phyloP scores from a whole-genome alignment of 2,329 filamentous ascomycete genomes.

The Sphaerostilbella broomeana region DNA sequence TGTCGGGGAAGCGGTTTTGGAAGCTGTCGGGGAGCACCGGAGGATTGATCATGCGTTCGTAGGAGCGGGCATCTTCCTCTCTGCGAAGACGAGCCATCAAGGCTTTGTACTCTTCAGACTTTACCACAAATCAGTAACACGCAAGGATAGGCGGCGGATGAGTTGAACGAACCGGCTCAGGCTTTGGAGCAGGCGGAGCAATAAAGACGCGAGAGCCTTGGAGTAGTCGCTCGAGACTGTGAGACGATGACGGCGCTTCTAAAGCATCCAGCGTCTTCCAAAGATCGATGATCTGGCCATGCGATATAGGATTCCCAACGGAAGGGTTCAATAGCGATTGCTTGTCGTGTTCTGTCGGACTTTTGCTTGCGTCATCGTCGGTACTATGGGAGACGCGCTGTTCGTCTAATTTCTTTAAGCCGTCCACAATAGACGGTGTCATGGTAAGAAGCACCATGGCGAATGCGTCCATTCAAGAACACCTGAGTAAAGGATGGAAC shows the following conservation, averaged over 20 bases:
- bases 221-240: constrained; percentile 63
- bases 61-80: constrained; percentile 74
- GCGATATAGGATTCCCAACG: constrained; percentile 63
- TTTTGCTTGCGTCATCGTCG: constrained; percentile 16
- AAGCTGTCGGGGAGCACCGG: constrained; percentile 50
- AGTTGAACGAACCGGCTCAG: constrained; percentile 57
- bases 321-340: constrained; percentile 44
- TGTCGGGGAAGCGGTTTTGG: constrained; percentile 48
- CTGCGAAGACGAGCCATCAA: constrained; percentile 79
- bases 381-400: constrained; percentile 9
- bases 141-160: not conserved
- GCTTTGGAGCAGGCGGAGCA: constrained; percentile 73
- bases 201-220: constrained; percentile 65
- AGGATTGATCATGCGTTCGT: constrained; percentile 72
- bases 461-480: not conserved
- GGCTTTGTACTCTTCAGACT: constrained; percentile 77
- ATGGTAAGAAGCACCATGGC: constrained; percentile 73
- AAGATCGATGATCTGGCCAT: constrained; percentile 59
- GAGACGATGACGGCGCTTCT: constrained; percentile 22
- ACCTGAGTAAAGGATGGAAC: not conserved
- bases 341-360: constrained; percentile 27
- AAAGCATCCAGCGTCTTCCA: constrained; percentile 45
- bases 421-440: constrained; percentile 61
- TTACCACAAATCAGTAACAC: constrained; percentile 11
- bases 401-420: constrained; percentile 35